A percentile compares a stretch with the other conserved stretches of the same genome.
Evolutionary conservation across 805 yeast genomes (phyloP).

Genomic region (Teunomyces cretensis): DNA sequence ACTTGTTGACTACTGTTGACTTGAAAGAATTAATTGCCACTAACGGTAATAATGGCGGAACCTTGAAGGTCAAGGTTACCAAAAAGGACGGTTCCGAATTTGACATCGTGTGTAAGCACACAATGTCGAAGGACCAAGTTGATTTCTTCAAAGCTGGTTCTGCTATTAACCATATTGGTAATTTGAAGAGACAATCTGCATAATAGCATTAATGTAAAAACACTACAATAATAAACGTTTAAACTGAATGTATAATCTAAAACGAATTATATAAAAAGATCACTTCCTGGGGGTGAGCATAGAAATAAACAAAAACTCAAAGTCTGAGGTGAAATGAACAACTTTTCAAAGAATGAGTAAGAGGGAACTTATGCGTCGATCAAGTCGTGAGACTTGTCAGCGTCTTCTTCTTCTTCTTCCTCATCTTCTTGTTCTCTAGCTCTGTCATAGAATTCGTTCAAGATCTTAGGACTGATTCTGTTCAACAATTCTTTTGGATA

Average conservation of each 20-base stretch:
- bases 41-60: slow-evolving; percentile 87
- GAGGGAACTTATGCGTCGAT: slow-evolving; percentile 35
- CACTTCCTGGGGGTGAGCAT: not conserved
- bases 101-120: slow-evolving; percentile 79
- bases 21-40: slow-evolving; percentile 74
- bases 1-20: slow-evolving; percentile 71
- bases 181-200: slow-evolving; percentile 29
- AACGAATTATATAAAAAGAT: slow-evolving; percentile 1
- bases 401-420: slow-evolving; percentile 40
- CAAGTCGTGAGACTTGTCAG: slow-evolving; percentile 41
- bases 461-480: slow-evolving; percentile 96
- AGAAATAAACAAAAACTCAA: slow-evolving; percentile 3
- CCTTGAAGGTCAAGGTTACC: slow-evolving; percentile 66
- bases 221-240: not conserved
- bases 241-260: not conserved
- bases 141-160: slow-evolving; percentile 97
- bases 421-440: slow-evolving; percentile 66
- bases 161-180: slow-evolving; percentile 90
- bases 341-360: slow-evolving; percentile 5
- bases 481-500: slow-evolving; percentile 98
- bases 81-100: slow-evolving; percentile 71
- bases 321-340: slow-evolving; percentile 7
- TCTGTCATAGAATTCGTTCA: slow-evolving; percentile 93
- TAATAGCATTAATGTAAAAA: not conserved
- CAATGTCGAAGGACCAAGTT: slow-evolving; percentile 95